Evolutionary conservation across 768 basidiomycete genomes (phyloP).

Genomic region (Baorangia bicolor): DNA sequence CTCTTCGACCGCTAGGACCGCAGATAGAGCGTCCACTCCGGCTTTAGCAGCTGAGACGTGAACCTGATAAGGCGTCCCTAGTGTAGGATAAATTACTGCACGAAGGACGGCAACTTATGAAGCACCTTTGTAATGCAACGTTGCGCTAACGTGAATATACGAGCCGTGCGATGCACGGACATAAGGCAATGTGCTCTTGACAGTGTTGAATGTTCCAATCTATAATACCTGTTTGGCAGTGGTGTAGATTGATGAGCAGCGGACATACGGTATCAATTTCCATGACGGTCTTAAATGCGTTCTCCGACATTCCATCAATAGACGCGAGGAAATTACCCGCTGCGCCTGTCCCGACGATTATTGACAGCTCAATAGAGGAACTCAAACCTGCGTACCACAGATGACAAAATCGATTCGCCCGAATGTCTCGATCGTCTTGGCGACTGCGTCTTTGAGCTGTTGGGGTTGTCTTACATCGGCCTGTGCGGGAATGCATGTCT

Average conservation of each 20-base stretch:
- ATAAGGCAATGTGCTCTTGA: constrained; percentile 85
- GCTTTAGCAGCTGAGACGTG: constrained; percentile 97
- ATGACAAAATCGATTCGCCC: constrained; percentile 94
- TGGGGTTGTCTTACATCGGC: constrained; percentile 84
- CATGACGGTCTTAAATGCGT: constrained; percentile 89
- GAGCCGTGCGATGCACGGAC: constrained; percentile 71
- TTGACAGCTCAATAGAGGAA: background rate
- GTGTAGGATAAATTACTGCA: background rate
- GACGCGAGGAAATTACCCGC: constrained; percentile 96
- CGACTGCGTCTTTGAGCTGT: constrained; percentile 71
- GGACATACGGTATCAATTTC: constrained; percentile 84
- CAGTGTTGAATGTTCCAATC: constrained; percentile 92
- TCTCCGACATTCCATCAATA: constrained; percentile 79
- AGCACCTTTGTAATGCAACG: constrained; percentile 78
- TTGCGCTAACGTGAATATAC: constrained; percentile 89
- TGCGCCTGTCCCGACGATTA: constrained; percentile 55
- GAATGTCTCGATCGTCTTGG: constrained; percentile 69
- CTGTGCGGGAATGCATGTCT: constrained; percentile 65
- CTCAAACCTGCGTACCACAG: constrained; percentile 56
- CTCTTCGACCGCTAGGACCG: constrained; percentile 88
- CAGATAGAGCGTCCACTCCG: constrained; percentile 84
- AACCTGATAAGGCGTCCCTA: constrained; percentile 81
- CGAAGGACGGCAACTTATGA: background rate
- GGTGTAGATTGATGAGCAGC: background rate
- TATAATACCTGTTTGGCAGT: constrained; percentile 26